Percentiles rank a stretch among this genome's conserved stretches.
Evolutionary conservation across 2,329 filamentous ascomycete species (phyloP).

Genomic region (Leptoxyphium fumago): DNA sequence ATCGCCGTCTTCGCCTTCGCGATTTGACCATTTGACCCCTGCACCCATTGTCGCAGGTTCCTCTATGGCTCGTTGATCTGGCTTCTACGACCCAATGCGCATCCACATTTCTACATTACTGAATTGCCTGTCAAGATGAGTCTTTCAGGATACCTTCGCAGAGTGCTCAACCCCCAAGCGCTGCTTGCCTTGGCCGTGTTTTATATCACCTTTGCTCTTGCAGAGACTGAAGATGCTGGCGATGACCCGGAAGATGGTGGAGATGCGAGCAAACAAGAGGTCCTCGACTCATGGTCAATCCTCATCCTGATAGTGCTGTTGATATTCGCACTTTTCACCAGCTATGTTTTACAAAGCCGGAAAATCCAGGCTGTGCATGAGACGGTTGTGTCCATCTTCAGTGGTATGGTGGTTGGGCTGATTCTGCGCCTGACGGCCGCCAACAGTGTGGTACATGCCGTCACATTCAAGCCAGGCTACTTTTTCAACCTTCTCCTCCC

Average conservation of each 20-base stretch:
- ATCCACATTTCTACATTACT: not conserved
- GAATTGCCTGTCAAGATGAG: not conserved
- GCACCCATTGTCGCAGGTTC: not conserved
- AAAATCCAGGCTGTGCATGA: constrained; percentile 97
- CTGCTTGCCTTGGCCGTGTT: not conserved
- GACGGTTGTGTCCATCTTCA: constrained; percentile 96
- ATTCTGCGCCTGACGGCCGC: constrained; percentile 69
- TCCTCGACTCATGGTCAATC: constrained; percentile 89
- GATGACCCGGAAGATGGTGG: constrained; percentile 37
- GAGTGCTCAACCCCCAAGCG: not conserved
- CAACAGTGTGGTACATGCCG: constrained; percentile 72
- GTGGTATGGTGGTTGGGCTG: constrained; percentile 89
- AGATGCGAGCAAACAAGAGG: constrained; percentile 81
- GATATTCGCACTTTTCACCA: constrained; percentile 88
- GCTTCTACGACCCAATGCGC: too few relatives aligned
- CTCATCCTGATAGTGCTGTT: constrained; percentile 93
- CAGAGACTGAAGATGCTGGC: not conserved
- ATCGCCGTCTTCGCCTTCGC: too few relatives aligned
- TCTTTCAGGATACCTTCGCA: not conserved
- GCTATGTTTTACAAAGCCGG: constrained; percentile 90
- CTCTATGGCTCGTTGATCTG: not conserved
- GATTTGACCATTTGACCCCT: too few relatives aligned
- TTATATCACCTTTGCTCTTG: not conserved
- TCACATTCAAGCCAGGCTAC: constrained; percentile 97
- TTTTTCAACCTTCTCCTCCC: constrained; percentile 99